Conservation (phyloP, 2,329 filamentous ascomycete genomes). For the Arthrobotrys megalospora region DNA sequence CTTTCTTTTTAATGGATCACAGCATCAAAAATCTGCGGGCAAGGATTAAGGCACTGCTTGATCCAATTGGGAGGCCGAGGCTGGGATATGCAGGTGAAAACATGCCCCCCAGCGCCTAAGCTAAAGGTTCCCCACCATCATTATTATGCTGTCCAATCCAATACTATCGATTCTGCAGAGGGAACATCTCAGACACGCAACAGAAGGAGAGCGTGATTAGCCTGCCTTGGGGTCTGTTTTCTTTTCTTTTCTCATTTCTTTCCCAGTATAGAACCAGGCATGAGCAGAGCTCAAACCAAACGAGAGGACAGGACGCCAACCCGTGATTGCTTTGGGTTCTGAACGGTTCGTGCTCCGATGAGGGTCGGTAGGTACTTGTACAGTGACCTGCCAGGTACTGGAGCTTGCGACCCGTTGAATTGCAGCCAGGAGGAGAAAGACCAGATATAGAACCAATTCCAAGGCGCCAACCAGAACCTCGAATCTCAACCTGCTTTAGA, state of each 20-base stretch:
- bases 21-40: slow-evolving; percentile 60
- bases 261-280: slow-evolving; percentile 46
- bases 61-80: slow-evolving; percentile 61
- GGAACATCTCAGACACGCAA: slow-evolving; percentile 52
- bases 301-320: slow-evolving; percentile 46
- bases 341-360: slow-evolving; percentile 48
- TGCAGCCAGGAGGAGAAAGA: slow-evolving; percentile 44
- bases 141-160: slow-evolving; percentile 59
- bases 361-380: slow-evolving; percentile 47
- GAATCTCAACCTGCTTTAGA: slow-evolving; percentile 49
- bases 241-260: slow-evolving; percentile 44
- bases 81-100: slow-evolving; percentile 61
- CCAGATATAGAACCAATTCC: slow-evolving; percentile 50
- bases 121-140: slow-evolving; percentile 60
- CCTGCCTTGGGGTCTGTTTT: slow-evolving; percentile 46
- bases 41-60: slow-evolving; percentile 49
- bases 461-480: slow-evolving; percentile 59
- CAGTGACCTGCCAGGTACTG: slow-evolving; percentile 59
- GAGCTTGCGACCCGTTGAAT: slow-evolving; percentile 27
- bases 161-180: slow-evolving; percentile 61
- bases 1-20: slow-evolving; percentile 60
- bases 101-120: slow-evolving; percentile 60
- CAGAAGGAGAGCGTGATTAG: slow-evolving; percentile 59
- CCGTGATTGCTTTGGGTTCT: slow-evolving; percentile 58
- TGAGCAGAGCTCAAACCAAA: slow-evolving; percentile 59